phyloP scores from a whole-genome alignment of 1,284 basidiomycete genomes.

The Marasmius fiardii region DNA sequence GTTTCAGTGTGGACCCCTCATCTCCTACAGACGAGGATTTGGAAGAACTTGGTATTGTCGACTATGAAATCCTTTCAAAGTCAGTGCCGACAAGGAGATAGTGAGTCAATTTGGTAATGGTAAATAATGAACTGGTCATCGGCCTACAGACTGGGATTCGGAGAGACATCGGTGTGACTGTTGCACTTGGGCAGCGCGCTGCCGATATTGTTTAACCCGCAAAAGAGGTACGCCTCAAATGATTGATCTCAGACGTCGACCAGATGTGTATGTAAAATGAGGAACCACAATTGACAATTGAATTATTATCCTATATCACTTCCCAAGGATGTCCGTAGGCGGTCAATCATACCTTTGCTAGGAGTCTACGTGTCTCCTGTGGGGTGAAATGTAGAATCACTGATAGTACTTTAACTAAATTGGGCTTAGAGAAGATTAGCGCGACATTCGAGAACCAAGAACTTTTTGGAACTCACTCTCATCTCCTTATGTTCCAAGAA shows the following conservation, averaged over 20 bases:
- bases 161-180: no score
- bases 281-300: no score
- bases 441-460: constrained; percentile 5
- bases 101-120: no score
- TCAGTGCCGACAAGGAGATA: neutral
- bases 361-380: constrained; percentile 83
- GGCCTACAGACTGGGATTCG: no score
- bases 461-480: constrained; percentile 31
- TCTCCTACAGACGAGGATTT: constrained; percentile 42
- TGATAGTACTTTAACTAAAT: constrained; percentile 85
- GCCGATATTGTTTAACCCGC: no score
- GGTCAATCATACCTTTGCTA: constrained; percentile 59
- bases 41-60: constrained; percentile 32
- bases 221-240: no score
- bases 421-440: constrained; percentile 51
- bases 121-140: no score
- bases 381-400: constrained; percentile 93
- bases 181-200: no score
- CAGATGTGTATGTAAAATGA: no score
- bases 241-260: no score
- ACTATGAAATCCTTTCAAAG: constrained; percentile 60
- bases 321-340: no score
- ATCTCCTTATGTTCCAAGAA: constrained; percentile 91
- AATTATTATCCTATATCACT: no score
- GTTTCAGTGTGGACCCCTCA: constrained; percentile 50